phyloP scores from a whole-genome alignment of 495 filamentous ascomycete genomes.

The Articulospora tetracladia region DNA sequence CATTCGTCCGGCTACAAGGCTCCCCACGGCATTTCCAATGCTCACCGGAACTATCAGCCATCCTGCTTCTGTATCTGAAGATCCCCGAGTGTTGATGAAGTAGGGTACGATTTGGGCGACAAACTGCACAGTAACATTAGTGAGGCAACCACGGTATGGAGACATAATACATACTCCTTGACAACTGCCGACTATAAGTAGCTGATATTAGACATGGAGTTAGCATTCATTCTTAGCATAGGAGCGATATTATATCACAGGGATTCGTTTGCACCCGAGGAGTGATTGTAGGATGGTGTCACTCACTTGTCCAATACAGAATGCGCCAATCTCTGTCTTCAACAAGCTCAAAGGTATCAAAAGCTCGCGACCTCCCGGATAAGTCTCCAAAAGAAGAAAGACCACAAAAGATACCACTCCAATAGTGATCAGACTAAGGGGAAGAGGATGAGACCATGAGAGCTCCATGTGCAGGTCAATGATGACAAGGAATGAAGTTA shows the following conservation, averaged over 20 bases:
- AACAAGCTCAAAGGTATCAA: slow-evolving; percentile 31
- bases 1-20: slow-evolving; percentile 36
- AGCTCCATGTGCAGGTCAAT: slow-evolving; percentile 41
- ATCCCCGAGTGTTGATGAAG: slow-evolving; percentile 56
- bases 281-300: background rate
- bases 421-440: slow-evolving; percentile 9
- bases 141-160: slow-evolving; percentile 1
- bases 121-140: slow-evolving; percentile 28
- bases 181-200: slow-evolving; percentile 56
- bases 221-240: background rate
- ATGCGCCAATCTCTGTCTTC: slow-evolving; percentile 40
- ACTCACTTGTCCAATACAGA: slow-evolving; percentile 28
- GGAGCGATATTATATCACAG: no score
- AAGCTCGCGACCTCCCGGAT: slow-evolving; percentile 23
- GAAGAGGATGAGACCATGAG: slow-evolving; percentile 18
- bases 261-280: background rate
- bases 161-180: slow-evolving; percentile 38
- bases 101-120: slow-evolving; percentile 61
- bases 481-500: slow-evolving; percentile 48
- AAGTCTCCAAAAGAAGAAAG: slow-evolving; percentile 28
- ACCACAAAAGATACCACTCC: slow-evolving; percentile 11
- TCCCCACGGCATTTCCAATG: slow-evolving; percentile 61
- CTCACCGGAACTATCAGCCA: slow-evolving; percentile 60
- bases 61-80: slow-evolving; percentile 54
- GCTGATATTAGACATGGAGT: slow-evolving; percentile 36